Evolutionary conservation across 2,329 filamentous ascomycete genomes (phyloP).

Genomic region (Phoma sp.): DNA sequence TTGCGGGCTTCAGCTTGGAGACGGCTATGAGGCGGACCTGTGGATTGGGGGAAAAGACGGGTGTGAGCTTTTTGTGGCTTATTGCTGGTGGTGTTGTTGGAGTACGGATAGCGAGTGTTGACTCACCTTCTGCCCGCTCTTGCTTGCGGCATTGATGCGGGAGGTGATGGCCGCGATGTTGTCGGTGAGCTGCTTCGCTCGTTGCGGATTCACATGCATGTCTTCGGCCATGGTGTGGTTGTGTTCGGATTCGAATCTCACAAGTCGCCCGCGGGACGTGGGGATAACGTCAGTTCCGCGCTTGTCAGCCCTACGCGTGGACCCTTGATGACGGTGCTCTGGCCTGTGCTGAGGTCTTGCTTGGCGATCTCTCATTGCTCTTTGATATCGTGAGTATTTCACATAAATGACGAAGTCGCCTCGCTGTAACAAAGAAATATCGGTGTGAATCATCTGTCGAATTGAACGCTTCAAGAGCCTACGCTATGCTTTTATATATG

Average conservation of each 20-base stretch:
- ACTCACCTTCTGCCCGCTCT: constrained; percentile 37
- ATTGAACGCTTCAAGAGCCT: background rate
- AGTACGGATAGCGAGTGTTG: background rate
- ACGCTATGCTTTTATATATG: constrained; percentile 6
- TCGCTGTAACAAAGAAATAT: too few relatives aligned
- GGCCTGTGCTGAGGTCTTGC: too few relatives aligned
- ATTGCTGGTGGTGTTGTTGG: too few relatives aligned
- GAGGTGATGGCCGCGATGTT: constrained; percentile 52
- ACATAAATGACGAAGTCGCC: too few relatives aligned
- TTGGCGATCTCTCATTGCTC: too few relatives aligned
- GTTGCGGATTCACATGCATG: constrained; percentile 51
- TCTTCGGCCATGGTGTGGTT: constrained; percentile 40
- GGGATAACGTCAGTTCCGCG: constrained; percentile 27
- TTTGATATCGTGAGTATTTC: too few relatives aligned
- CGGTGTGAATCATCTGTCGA: background rate
- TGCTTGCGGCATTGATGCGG: constrained; percentile 50
- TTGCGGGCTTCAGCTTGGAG: constrained; percentile 92
- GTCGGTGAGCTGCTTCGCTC: constrained; percentile 54
- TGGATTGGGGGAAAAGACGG: background rate
- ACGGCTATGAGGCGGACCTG: constrained; percentile 89
- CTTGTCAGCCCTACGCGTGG: constrained; percentile 18
- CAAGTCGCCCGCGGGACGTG: constrained; percentile 18
- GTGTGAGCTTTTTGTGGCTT: too few relatives aligned
- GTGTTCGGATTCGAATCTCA: constrained; percentile 7
- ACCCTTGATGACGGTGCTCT: background rate